Percentiles rank a stretch among this genome's conserved stretches.
phyloP scores from a whole-genome alignment of 345 rosid genomes.

The Brassica juncea region DNA sequence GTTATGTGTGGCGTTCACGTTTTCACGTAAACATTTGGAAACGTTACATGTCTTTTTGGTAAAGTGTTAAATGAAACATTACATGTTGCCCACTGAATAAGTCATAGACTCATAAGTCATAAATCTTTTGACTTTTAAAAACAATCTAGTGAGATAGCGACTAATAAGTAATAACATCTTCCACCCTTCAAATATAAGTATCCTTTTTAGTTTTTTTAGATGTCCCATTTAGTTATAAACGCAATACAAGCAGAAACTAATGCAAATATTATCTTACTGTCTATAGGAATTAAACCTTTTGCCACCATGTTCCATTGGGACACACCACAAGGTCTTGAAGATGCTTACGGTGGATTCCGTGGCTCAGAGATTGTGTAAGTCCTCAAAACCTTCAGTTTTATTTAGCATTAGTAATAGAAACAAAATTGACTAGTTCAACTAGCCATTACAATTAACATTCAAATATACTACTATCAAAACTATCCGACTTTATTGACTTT shows the following conservation, averaged over 20 bases:
- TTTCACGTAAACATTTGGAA: background rate
- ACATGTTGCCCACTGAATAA: background rate
- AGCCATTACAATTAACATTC: background rate
- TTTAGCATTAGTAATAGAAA: background rate
- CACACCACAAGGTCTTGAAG: constrained; percentile 52
- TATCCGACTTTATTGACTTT: background rate
- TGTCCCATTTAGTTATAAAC: background rate
- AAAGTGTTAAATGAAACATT: background rate
- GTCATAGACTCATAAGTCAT: background rate
- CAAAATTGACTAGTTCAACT: background rate
- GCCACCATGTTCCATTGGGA: constrained; percentile 51
- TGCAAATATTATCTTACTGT: background rate
- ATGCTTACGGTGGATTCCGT: constrained; percentile 54
- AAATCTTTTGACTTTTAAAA: background rate
- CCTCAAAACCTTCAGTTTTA: background rate
- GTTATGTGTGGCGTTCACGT: background rate
- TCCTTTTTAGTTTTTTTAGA: background rate
- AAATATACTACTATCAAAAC: background rate
- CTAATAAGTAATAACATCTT: background rate
- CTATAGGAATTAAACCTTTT: constrained; percentile 47
- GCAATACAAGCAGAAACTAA: background rate
- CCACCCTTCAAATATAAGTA: background rate
- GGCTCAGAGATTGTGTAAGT: constrained; percentile 45
- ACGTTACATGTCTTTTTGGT: background rate
- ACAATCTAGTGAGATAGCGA: background rate